A percentile compares a stretch with the other conserved stretches of the same genome.
Evolutionary conservation across 495 filamentous ascomycete genomes (phyloP).

Genomic region (Aspergillus carlsbadensis): DNA sequence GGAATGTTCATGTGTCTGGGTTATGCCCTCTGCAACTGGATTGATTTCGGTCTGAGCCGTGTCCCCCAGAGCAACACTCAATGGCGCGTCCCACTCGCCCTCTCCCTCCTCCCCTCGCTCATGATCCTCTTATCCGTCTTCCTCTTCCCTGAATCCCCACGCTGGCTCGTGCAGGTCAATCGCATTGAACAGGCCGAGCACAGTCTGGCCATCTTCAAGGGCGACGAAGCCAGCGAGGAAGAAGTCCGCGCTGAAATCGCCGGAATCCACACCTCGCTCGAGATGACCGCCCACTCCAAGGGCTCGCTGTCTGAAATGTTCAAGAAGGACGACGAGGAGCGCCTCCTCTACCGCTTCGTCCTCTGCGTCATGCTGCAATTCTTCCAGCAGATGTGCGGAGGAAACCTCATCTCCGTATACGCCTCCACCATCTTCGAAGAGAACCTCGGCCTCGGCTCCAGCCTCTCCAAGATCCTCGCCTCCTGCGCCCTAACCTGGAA

Average conservation of each 20-base stretch:
- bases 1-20: conserved; percentile 57
- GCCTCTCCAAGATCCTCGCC: conserved; percentile 29
- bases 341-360: conserved; percentile 27
- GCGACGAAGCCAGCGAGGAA: conserved; percentile 16
- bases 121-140: conserved; percentile 37
- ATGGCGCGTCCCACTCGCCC: conserved; percentile 50
- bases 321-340: conserved; percentile 25
- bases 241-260: conserved; percentile 34
- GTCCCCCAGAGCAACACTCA: conserved; percentile 32
- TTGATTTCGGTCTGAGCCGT: conserved; percentile 55
- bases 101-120: conserved; percentile 51
- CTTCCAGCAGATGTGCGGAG: conserved; percentile 44
- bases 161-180: conserved; percentile 40
- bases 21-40: conserved; percentile 63
- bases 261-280: conserved; percentile 39
- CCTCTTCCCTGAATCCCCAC: conserved; percentile 54
- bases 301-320: conserved; percentile 25
- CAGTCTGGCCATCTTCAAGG: conserved; percentile 35
- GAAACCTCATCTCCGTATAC: conserved; percentile 36
- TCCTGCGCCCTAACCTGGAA: conserved; percentile 49
- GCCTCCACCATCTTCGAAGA: conserved; percentile 35
- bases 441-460: conserved; percentile 26
- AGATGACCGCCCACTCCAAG: conserved; percentile 21
- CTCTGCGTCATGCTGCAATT: conserved; percentile 37
- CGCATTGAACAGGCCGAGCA: conserved; percentile 29